Base-by-base conservation (phyloP, 257 asterid species). In the Solanum lignicaule region DNA sequence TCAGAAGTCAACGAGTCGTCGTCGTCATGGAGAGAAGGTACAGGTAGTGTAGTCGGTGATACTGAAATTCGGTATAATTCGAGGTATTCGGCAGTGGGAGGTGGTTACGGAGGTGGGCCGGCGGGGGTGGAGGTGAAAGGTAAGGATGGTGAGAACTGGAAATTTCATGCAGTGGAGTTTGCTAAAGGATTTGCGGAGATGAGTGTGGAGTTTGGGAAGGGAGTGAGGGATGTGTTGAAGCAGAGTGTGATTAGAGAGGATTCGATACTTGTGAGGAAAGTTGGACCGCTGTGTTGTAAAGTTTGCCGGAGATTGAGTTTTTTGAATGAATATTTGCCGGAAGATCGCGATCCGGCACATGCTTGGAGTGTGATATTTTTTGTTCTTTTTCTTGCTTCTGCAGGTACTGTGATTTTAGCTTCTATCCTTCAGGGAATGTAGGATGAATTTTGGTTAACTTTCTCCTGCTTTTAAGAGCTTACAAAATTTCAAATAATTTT, bases 281-380 rank as follows among this genome's bases (percentile, higher is more conserved):
- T 93, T 39, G 88, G 93, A 93, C 95, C 92, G 33, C 99, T 98
- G 16, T 94, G 96, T 52, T 83, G 12, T 69, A 93, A 71, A 39
- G 72, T 93, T 33, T 87, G 90, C 58, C 81, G 87, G 87, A 95
- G 90, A 86, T 90, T 97, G 93, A 93, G 93, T 82, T 95, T 96
- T 85, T 73, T 97, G 91, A 97, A 97, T 86, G 94, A 93, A 48
- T 95, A 93, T 86, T 88, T 97, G 86, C 99, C 99, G 2, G 99
- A 97, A 87, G 99, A 97, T 95, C 99, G 99, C 39, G 99, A 97
- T 94, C 99, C 99, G 31, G 88, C 92, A 74, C 95, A 94, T 87
- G 91, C 96, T 33, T 97, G 98, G 99, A 90, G 90, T 68, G 95
- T 96, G n/a, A 93, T 97, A 48, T 87, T 91, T 73, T 90, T 90